Evolutionary conservation across 805 yeast genomes (phyloP), one percentile per base, ranked within the genome.

Genomic region (Tetrapisispora pingtungensis): DNA sequence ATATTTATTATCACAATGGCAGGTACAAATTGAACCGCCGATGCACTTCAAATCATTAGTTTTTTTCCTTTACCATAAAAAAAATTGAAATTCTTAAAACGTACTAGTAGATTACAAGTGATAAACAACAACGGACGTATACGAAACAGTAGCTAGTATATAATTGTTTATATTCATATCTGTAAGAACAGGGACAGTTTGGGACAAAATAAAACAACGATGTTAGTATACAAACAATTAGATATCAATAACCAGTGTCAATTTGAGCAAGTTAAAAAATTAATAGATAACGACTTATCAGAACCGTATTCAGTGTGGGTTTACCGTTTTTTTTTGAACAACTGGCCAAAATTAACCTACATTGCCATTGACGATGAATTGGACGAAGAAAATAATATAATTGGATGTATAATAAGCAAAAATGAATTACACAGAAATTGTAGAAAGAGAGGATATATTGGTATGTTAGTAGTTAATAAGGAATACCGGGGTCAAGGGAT

Each of bases 241-340:
- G 58, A 62, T 46, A 50, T 60, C 13, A 50, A 49, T 14, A 54
- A 61, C 39, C 44, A 44, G 1, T 41, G 35, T 7, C 58, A 81
- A 48, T 71, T 81, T 47, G 59, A 67, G 12, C 71, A 69, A 26
- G 67, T 83, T 13, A 73, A 76, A 53, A 56, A 58, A 10, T 69
- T 90, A 39, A 80, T 90, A 10, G 76, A 81, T 34, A 70, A 68
- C 10, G 93, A 89, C 61, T 69, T 93, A 33, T 81, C 93, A 26
- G 98, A 93, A 62, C 97, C 98, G 0, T 93, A 93, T 60, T 89
- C 97, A 4, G 75, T 86, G 17, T 93, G 86, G 56, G 97, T 93
- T 2, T 93, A 89, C 64, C 74, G 95, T 58, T 93, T 82, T 66
- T 93, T 93, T 59, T 67, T 93, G 36, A 82, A 83, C 54, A 81